Evolutionary conservation across 139 green algal species (phyloP), one percentile per base, ranked within the genome.

Genomic region (Micractinium sp.): DNA sequence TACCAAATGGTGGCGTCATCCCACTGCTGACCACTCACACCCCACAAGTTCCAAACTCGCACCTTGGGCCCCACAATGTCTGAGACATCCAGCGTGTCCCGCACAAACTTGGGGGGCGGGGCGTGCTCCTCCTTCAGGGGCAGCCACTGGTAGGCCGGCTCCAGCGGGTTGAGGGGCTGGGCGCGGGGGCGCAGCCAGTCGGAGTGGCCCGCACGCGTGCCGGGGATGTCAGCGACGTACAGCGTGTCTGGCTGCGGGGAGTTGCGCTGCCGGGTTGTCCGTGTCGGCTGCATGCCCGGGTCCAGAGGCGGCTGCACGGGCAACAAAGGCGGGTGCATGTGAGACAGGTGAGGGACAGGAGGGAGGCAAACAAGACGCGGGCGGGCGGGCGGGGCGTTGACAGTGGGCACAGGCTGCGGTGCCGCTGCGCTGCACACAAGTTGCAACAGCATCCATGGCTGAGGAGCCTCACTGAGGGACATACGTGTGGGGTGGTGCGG

Each of bases 41-140:
- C 63, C n/a, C 63, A 71, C 63, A 23, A 12, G 20, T 25, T 71
- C 4, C 63, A 71, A 12, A 25, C 2, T 2, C 76, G 9, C 41
- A 82, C 86, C 38, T 90, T 81, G 36, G 31, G 22, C 63, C 89
- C 84, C 39, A 67, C 35, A 38, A 91, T 91, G 84, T 91, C 89
- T 0, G 47, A 71, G 18, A 91, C 75, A 66, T 91, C 74, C 71
- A 91, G 66, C 1, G 71, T 77, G 63, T 91, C 73, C 27, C 89
- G 81, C 4, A 91, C 38, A 71, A 91, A 91, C 35, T 87, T 86
- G 20, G 31, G 66, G 13, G 63, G 31, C 25, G 87, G 82, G 27
- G 53, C 15, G 14, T 29, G 33, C 27, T 69, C 66, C 61, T 69
- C 33, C 20, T 5, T 22, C 1, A 85, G 15, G 22, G 82, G 61